Conservation (phyloP, 371 early-diverging fungal species). For the Mucor piriformis region DNA sequence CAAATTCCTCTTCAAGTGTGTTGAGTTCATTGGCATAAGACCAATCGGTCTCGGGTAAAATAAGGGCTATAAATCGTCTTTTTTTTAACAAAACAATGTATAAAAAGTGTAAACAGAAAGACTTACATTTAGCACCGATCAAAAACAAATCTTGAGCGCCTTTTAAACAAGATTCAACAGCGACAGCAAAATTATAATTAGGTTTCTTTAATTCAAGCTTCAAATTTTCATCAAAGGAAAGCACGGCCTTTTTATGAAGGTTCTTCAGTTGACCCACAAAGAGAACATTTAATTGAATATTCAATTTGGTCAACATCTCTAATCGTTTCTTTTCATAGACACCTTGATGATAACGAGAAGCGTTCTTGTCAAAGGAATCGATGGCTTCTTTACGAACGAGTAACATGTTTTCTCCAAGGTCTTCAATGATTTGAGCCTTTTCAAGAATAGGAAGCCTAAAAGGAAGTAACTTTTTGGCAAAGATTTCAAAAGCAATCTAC, state of each 20-base stretch:
- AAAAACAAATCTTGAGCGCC: constrained; percentile 42
- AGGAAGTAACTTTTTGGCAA: constrained; percentile 62
- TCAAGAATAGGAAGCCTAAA: constrained; percentile 73
- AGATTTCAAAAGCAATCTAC: constrained; percentile 69
- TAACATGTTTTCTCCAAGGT: constrained; percentile 73
- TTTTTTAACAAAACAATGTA: no score
- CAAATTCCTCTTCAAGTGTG: constrained; percentile 70
- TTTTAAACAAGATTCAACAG: constrained; percentile 44
- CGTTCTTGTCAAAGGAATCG: constrained; percentile 83
- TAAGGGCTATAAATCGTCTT: no score
- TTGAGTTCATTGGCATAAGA: constrained; percentile 62
- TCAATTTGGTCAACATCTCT: constrained; percentile 79
- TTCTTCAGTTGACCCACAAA: constrained; percentile 89
- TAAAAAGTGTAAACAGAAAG: no score
- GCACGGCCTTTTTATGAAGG: constrained; percentile 71
- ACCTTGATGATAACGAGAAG: constrained; percentile 86
- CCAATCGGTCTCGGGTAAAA: constrained; percentile 80
- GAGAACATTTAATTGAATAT: constrained; percentile 75
- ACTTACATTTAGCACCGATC: constrained; percentile 29
- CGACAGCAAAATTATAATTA: constrained; percentile 58
- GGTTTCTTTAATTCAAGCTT: constrained; percentile 49
- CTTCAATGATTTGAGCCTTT: constrained; percentile 74
- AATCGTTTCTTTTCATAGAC: constrained; percentile 87
- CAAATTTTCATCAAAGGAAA: constrained; percentile 58
- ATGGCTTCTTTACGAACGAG: constrained; percentile 65